Conservation (phyloP, 257 asterid genomes). For the Solanum tarijense region DNA sequence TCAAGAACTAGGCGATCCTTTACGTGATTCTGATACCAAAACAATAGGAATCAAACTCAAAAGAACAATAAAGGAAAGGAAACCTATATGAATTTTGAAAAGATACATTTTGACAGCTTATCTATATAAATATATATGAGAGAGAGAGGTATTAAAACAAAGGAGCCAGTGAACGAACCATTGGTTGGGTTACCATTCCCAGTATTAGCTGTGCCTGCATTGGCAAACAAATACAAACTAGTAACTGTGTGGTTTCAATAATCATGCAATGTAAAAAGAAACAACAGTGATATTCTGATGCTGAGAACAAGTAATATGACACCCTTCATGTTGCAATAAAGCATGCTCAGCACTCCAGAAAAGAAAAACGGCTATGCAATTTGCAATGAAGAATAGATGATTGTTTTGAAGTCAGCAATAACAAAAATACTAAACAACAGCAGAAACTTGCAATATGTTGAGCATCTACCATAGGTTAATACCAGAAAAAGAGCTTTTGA, state of each 20-base stretch:
- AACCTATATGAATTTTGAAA: not conserved
- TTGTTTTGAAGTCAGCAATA: not conserved
- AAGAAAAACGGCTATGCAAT: not conserved
- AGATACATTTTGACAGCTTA: not conserved
- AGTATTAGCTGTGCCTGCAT: slow-evolving; percentile 75
- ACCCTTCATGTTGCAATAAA: not conserved
- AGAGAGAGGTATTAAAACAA: not conserved
- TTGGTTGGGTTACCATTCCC: slow-evolving; percentile 65
- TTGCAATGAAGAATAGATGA: slow-evolving; percentile 1
- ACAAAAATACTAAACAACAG: not conserved
- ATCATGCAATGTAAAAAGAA: not conserved
- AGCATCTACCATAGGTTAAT: slow-evolving; percentile 27
- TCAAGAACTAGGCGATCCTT: not conserved
- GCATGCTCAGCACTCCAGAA: not conserved
- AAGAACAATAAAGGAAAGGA: not conserved
- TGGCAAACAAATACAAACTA: slow-evolving; percentile 8
- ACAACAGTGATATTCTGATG: not conserved
- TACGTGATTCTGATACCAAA: not conserved
- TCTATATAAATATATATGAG: not conserved
- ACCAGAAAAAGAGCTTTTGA: slow-evolving; percentile 90
- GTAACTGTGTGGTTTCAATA: not conserved
- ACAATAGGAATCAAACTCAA: not conserved
- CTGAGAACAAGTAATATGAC: not conserved
- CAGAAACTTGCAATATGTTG: not conserved
- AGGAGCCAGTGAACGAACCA: slow-evolving; percentile 44